These are phyloP conservation scores for Juncus inflexus DNA, from an alignment of 176 grass and related monocot species.

Conservation along the genomic window DNA sequence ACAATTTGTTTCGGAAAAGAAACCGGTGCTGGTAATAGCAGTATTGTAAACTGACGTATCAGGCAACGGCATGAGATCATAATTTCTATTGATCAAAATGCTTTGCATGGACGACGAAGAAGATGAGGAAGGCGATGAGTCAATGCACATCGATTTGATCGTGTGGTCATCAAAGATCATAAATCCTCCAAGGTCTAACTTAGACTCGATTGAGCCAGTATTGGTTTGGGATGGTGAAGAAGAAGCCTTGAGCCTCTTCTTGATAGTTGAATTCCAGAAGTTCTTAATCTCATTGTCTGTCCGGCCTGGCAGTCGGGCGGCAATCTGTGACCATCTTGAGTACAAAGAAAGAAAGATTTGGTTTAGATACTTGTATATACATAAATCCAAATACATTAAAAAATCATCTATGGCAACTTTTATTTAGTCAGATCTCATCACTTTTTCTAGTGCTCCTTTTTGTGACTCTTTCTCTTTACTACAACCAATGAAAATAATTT, in stretches of 20 bases:
- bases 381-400: too few species aligned
- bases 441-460: too few species aligned
- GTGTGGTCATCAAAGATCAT: constrained; percentile 36
- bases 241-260: constrained; percentile 74
- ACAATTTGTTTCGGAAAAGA: constrained; percentile 38
- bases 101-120: constrained; percentile 47
- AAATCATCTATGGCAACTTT: too few species aligned
- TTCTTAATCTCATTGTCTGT: constrained; percentile 99
- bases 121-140: constrained; percentile 49
- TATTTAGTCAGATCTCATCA: too few species aligned
- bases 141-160: constrained; percentile 39
- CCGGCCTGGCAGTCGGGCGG: constrained; percentile 73
- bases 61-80: constrained; percentile 66
- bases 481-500: neutral
- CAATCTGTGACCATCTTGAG: constrained; percentile 94
- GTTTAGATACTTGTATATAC: neutral
- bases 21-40: constrained; percentile 18
- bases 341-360: constrained; percentile 7
- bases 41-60: constrained; percentile 2
- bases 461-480: too few species aligned
- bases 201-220: constrained; percentile 40
- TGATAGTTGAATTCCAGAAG: constrained; percentile 99
- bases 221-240: constrained; percentile 27
- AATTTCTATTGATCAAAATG: constrained; percentile 21
- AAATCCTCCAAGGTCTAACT: constrained; percentile 31